These are phyloP conservation scores for Pichia cactophila DNA, from an alignment of 1,139 yeast genomes.

Conservation along the genomic window DNA sequence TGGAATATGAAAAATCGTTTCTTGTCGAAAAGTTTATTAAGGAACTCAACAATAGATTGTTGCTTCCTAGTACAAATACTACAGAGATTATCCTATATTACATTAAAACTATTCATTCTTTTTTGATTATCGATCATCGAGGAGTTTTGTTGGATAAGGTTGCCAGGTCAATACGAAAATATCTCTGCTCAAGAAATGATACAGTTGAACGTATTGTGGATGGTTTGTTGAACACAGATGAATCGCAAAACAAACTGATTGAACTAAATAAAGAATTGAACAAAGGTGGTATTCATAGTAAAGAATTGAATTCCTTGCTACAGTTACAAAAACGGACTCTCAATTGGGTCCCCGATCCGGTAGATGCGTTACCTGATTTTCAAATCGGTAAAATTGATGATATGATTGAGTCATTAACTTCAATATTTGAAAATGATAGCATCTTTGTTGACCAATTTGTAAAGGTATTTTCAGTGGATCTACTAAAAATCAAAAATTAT, in stretches of 20 bases:
- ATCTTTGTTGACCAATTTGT: constrained; percentile 67
- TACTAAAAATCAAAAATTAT: constrained; percentile 44
- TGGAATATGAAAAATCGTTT: constrained; percentile 37
- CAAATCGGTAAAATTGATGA: constrained; percentile 57
- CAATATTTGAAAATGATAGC: constrained; percentile 75
- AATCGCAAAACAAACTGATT: constrained; percentile 35
- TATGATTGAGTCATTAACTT: constrained; percentile 61
- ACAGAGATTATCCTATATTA: constrained; percentile 64
- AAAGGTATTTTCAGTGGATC: constrained; percentile 52
- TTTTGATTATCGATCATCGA: constrained; percentile 74
- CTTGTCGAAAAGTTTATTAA: constrained; percentile 50
- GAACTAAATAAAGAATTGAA: constrained; percentile 51
- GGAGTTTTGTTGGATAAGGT: constrained; percentile 79
- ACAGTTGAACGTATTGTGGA: constrained; percentile 62
- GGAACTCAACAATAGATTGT: constrained; percentile 42
- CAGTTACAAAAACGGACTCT: constrained; percentile 23
- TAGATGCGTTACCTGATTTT: constrained; percentile 88
- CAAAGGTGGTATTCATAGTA: constrained; percentile 10
- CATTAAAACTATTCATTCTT: constrained; percentile 64
- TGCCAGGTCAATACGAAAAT: constrained; percentile 60
- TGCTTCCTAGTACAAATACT: constrained; percentile 83
- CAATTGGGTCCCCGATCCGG: constrained; percentile 84
- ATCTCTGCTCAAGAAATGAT: constrained; percentile 65
- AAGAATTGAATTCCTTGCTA: not conserved
- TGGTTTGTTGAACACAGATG: constrained; percentile 50